Percentiles rank a stretch among this genome's conserved stretches.
Conservation (phyloP, 2,329 filamentous ascomycete genomes). For the Pseudogymnoascus pannorum region DNA sequence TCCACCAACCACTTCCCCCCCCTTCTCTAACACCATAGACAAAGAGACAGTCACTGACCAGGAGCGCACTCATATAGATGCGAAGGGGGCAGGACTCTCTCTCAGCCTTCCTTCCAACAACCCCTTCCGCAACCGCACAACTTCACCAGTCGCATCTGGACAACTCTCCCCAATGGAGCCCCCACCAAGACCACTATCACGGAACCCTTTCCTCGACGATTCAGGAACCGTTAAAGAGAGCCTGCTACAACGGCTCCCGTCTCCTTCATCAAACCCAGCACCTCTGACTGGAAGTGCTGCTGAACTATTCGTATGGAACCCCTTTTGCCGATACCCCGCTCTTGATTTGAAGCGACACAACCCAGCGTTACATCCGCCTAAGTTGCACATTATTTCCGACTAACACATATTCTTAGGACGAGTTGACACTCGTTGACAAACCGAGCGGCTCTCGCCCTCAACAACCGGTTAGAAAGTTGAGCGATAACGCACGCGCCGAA, state of each 20-base stretch:
- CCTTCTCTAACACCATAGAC: background rate
- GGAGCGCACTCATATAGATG: background rate
- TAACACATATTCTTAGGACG: conserved; percentile 43
- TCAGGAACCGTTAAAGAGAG: conserved; percentile 27
- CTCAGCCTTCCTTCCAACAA: conserved; percentile 69
- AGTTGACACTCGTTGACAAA: conserved; percentile 59
- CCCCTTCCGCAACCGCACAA: conserved; percentile 67
- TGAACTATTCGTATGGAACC: conserved; percentile 66
- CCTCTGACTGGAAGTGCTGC: conserved; percentile 46
- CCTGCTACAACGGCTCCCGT: background rate
- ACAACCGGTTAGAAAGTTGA: conserved; percentile 18
- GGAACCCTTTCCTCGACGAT: conserved; percentile 69
- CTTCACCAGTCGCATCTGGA: conserved; percentile 46
- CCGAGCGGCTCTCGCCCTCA: conserved; percentile 27
- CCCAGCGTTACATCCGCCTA: conserved; percentile 30
- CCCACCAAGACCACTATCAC: conserved; percentile 53
- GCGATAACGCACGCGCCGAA: conserved; percentile 36
- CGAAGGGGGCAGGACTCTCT: conserved; percentile 40
- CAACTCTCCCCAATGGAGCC: conserved; percentile 52
- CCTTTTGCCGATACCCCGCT: conserved; percentile 16
- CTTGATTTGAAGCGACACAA: conserved; percentile 20
- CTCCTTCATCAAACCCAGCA: conserved; percentile 33
- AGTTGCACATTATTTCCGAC: conserved; percentile 27
- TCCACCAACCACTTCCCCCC: background rate
- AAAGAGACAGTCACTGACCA: background rate